A percentile compares a stretch with the other conserved stretches of the same genome.
phyloP scores from a whole-genome alignment of 1,139 yeast genomes.

The Pichia sp. region DNA sequence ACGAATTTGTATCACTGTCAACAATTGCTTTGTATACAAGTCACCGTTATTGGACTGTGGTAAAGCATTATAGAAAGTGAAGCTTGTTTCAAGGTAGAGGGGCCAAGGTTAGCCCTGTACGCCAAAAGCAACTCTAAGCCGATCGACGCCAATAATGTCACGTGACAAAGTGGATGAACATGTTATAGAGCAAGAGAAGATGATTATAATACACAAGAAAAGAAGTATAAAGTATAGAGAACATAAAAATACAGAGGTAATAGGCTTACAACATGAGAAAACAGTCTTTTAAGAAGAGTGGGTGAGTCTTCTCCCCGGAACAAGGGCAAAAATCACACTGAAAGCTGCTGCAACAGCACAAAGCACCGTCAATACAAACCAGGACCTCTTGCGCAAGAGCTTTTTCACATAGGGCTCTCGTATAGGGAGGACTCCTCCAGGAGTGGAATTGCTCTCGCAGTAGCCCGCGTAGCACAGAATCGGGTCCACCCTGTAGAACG shows the following conservation, averaged over 20 bases:
- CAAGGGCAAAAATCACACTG: constrained; percentile 73
- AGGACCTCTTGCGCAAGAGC: constrained; percentile 60
- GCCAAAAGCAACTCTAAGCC: too few species aligned
- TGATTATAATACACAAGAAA: background rate
- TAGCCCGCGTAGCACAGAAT: constrained; percentile 65
- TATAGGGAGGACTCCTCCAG: constrained; percentile 44
- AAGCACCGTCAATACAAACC: constrained; percentile 64
- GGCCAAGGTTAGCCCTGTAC: too few species aligned
- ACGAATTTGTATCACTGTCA: too few species aligned
- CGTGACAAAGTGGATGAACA: background rate
- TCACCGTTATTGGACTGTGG: too few species aligned
- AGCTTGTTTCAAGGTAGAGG: too few species aligned
- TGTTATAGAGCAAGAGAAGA: background rate
- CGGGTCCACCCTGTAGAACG: constrained; percentile 80
- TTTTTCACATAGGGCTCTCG: constrained; percentile 69
- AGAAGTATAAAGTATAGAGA: background rate
- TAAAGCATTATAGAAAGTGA: too few species aligned
- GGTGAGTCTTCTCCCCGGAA: constrained; percentile 64
- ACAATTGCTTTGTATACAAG: too few species aligned
- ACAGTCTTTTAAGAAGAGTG: constrained; percentile 14
- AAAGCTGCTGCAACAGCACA: constrained; percentile 61
- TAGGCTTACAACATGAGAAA: background rate
- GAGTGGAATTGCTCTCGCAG: constrained; percentile 47
- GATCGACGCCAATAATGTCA: too few species aligned
- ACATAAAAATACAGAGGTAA: background rate